Evolutionary conservation across 441 rosid genomes (phyloP).

Genomic region (Erysimum pusillum): DNA sequence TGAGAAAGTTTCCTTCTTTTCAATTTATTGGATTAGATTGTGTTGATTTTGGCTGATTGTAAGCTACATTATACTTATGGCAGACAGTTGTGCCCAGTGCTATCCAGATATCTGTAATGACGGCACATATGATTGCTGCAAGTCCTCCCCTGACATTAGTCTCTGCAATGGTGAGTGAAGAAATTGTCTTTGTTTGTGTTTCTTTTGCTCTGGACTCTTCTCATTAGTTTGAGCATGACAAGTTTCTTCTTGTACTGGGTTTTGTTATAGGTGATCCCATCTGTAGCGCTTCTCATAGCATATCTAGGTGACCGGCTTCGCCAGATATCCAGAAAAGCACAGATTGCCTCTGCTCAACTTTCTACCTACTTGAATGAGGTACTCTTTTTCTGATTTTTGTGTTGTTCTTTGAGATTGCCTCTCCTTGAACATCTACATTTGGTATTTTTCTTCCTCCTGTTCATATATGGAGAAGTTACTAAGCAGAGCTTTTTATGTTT

Average conservation of each 20-base stretch:
- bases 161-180: slow-evolving; percentile 72
- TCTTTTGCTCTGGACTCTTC: background rate
- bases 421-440: background rate
- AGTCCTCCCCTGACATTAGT: slow-evolving; percentile 80
- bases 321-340: slow-evolving; percentile 76
- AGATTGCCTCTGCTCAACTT: slow-evolving; percentile 71
- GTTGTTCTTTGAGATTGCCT: slow-evolving; percentile 8
- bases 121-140: slow-evolving; percentile 76
- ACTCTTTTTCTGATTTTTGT: slow-evolving; percentile 13
- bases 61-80: slow-evolving; percentile 23
- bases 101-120: slow-evolving; percentile 85
- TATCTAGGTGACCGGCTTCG: slow-evolving; percentile 78
- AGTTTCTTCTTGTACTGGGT: background rate
- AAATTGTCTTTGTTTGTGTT: slow-evolving; percentile 7
- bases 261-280: slow-evolving; percentile 70
- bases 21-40: background rate
- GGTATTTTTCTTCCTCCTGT: background rate
- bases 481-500: background rate
- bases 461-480: background rate
- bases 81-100: slow-evolving; percentile 86
- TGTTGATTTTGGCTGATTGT: slow-evolving; percentile 27
- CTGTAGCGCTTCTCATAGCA: slow-evolving; percentile 71
- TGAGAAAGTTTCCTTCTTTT: slow-evolving; percentile 1
- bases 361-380: slow-evolving; percentile 93
- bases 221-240: background rate